Percentiles rank a stretch among this genome's conserved stretches.
These are phyloP conservation scores for Rhizophagus clarus DNA, from an alignment of 192 early-diverging fungal species.

Conservation along the genomic window DNA sequence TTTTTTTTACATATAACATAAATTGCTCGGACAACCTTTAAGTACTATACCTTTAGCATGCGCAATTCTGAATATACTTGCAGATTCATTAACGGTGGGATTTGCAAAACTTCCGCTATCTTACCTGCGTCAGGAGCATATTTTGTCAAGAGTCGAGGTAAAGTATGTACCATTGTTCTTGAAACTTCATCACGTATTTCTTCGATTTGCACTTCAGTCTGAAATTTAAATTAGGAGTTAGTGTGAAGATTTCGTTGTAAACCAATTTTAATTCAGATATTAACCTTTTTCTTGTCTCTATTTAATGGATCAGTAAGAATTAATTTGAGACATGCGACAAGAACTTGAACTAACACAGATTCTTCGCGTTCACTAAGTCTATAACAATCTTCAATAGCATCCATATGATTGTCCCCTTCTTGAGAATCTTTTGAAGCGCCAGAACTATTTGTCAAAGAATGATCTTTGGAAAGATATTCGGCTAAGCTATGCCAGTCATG, in stretches of 20 bases:
- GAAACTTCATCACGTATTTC: slow-evolving; percentile 46
- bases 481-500: slow-evolving; percentile 55
- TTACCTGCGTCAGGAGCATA: slow-evolving; percentile 46
- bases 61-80: slow-evolving; percentile 51
- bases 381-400: slow-evolving; percentile 43
- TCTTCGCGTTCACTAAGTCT: slow-evolving; percentile 55
- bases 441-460: slow-evolving; percentile 14
- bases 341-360: slow-evolving; percentile 52
- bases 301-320: slow-evolving; percentile 34
- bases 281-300: slow-evolving; percentile 41
- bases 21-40: no score
- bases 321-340: slow-evolving; percentile 46
- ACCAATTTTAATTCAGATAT: not conserved
- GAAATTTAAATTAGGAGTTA: not conserved
- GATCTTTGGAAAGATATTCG: slow-evolving; percentile 51
- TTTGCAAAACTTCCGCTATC: slow-evolving; percentile 43
- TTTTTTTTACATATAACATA: no score
- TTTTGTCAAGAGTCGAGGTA: slow-evolving; percentile 51
- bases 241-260: not conserved
- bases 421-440: slow-evolving; percentile 16
- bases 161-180: slow-evolving; percentile 39
- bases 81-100: slow-evolving; percentile 51
- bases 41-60: slow-evolving; percentile 39
- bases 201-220: slow-evolving; percentile 41
- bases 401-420: not conserved